phyloP scores from a whole-genome alignment of 1,284 basidiomycete genomes.

The Naganishia albida region DNA sequence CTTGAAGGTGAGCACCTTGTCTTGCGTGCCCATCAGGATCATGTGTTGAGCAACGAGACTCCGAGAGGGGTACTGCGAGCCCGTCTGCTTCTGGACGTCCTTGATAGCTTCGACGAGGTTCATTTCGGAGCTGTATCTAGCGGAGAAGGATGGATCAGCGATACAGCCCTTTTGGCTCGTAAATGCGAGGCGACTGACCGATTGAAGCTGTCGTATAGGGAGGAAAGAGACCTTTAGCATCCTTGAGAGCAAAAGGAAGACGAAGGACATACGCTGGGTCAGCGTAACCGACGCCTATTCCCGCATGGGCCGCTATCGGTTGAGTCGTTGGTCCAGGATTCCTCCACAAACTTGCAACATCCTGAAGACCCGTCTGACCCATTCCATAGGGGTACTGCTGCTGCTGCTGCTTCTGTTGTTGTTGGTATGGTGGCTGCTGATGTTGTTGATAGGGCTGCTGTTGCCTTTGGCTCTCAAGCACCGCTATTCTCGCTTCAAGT shows the following conservation, averaged over 20 bases:
- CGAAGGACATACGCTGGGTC: slow-evolving; percentile 2
- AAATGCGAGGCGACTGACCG: neutral
- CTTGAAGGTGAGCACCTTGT: slow-evolving; percentile 18
- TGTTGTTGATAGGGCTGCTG: neutral
- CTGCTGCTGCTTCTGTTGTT: too few species aligned
- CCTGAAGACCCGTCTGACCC: neutral
- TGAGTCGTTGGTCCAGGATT: too few species aligned
- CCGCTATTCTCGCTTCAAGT: slow-evolving; percentile 1
- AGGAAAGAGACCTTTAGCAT: neutral
- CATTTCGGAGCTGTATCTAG: slow-evolving; percentile 5
- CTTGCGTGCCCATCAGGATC: slow-evolving; percentile 10
- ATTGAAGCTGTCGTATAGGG: neutral
- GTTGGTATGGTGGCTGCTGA: too few species aligned
- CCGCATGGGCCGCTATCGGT: too few species aligned
- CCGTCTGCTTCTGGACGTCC: slow-evolving; percentile 19
- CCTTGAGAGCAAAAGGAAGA: neutral
- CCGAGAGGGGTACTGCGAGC: neutral
- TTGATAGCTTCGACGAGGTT: slow-evolving; percentile 24
- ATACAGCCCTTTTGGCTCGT: too few species aligned
- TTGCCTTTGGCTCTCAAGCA: neutral
- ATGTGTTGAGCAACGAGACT: slow-evolving; percentile 22
- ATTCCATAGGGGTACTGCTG: neutral
- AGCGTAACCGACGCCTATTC: neutral
- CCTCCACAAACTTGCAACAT: slow-evolving; percentile 12
- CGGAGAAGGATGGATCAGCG: too few species aligned